Base-by-base conservation (phyloP, 805 yeast genomes). In the Candida insectorum region DNA sequence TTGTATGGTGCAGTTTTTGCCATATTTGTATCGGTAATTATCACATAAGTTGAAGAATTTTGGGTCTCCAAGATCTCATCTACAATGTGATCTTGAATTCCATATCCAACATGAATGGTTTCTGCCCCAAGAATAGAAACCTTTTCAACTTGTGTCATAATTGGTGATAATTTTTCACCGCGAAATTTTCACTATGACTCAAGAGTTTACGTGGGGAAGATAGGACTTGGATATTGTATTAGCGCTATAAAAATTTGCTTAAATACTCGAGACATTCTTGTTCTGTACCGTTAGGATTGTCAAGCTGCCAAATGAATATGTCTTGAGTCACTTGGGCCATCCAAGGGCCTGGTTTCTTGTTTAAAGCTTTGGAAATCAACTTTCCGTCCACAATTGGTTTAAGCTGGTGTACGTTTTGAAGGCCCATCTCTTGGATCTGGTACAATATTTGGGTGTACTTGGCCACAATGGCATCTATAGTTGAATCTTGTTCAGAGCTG, bases 41-140 rank as follows among this genome's bases (percentile, higher is more conserved):
- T 68, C 39, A 89, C 96, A 64, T 93, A 93, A 8, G 97, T 91
- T 5, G 97, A 87, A 5, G 97, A 85, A 31, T 79, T 73, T 48
- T 81, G 70, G 20, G 70, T 69, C 7, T 59, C 48, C 23, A 88
- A 66, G 28, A 81, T 75, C 43, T 85, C 85, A 6, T 67, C 56
- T 37, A 86, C 84, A 35, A 91, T 79, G 49, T 85, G 89, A 39
- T 73, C 69, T 47, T 77, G 79, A 47, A 89, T 79, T 34, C 81
- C 75, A 65, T 80, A 87, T 23, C 98, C 98, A 41, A 93, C 88
- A 59, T 86, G 95, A 61, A 93, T 87, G 37, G 82, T 70, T 34
- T 88, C 88, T 42, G 75, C 62, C 12, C 96, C 95, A 49, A 93
- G 73, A 50, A 89, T 89, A 34, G 78, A 64, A 31, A 87, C 88